phyloP scores from a whole-genome alignment of 495 filamentous ascomycete genomes.

The Aspergillus bertholletiae region DNA sequence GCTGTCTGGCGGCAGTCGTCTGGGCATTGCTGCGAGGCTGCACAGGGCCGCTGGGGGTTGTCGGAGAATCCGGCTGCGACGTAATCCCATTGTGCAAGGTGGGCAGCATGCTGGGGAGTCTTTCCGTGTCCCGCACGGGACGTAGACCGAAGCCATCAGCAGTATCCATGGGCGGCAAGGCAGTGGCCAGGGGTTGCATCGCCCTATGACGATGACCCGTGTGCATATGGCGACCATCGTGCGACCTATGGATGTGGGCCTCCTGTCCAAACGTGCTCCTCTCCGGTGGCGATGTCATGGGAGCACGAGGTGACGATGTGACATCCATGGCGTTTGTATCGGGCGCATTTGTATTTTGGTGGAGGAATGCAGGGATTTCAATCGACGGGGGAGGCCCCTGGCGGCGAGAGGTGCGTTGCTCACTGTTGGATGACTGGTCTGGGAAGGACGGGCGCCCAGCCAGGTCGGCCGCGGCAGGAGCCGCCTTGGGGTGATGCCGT shows the following conservation, averaged over 20 bases:
- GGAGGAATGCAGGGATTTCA: conserved; percentile 64
- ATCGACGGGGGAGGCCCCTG: conserved; percentile 70
- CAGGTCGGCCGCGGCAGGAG: conserved; percentile 19
- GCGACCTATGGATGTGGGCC: conserved; percentile 43
- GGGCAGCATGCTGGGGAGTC: conserved; percentile 80
- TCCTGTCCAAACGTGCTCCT: conserved; percentile 62
- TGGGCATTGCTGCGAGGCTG: conserved; percentile 47
- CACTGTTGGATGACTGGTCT: conserved; percentile 37
- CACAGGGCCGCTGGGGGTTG: conserved; percentile 74
- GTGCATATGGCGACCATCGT: conserved; percentile 54
- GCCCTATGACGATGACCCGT: conserved; percentile 46
- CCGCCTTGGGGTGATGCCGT: conserved; percentile 39
- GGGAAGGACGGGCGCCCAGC: conserved; percentile 29
- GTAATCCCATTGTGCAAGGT: conserved; percentile 65
- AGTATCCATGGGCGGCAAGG: conserved; percentile 69
- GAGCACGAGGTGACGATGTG: conserved; percentile 63
- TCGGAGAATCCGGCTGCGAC: conserved; percentile 91
- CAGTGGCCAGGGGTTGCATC: conserved; percentile 64
- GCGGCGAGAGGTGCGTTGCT: conserved; percentile 53
- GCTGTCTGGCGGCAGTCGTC: conserved; percentile 44
- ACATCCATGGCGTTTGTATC: conserved; percentile 55
- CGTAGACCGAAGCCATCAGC: conserved; percentile 71
- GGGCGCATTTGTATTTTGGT: conserved; percentile 42
- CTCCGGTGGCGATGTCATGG: conserved; percentile 72
- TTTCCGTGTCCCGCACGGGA: conserved; percentile 80